These are phyloP conservation scores for Ustilago xerochloae DNA, from an alignment of 1,284 basidiomycete species.

Conservation along the genomic window DNA sequence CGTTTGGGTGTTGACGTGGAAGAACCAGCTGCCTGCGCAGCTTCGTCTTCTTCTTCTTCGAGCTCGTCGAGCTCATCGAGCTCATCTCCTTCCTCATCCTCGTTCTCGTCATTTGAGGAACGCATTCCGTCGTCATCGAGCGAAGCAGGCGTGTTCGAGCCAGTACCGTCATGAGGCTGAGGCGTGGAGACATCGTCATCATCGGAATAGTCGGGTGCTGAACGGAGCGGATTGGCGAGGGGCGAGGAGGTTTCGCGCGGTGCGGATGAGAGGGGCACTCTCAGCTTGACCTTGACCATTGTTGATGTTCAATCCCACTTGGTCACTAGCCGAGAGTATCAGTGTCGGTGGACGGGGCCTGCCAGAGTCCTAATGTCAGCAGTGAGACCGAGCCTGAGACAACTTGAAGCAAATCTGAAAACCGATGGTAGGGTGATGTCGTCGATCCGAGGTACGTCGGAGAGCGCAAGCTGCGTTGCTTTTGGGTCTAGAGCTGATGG, in stretches of 20 bases:
- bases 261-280: constrained; percentile 46
- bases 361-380: too few relatives aligned
- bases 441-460: too few relatives aligned
- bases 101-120: constrained; percentile 17
- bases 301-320: neutral
- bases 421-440: too few relatives aligned
- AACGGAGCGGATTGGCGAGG: constrained; percentile 36
- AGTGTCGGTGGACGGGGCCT: neutral
- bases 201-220: constrained; percentile 43
- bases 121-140: constrained; percentile 20
- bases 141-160: neutral
- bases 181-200: constrained; percentile 21
- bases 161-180: neutral
- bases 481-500: too few relatives aligned
- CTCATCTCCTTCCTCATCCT: constrained; percentile 43
- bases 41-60: constrained; percentile 28
- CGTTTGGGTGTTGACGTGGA: constrained; percentile 30
- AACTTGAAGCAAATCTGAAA: too few relatives aligned
- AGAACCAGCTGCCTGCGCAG: neutral
- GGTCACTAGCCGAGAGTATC: neutral
- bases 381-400: too few relatives aligned
- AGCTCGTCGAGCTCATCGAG: constrained; percentile 46
- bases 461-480: too few relatives aligned
- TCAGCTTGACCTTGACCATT: constrained; percentile 52
- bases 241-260: constrained; percentile 48